Base-by-base conservation (phyloP, 1,139 yeast species). In the Hemisphaericaspora lyxosophila region DNA sequence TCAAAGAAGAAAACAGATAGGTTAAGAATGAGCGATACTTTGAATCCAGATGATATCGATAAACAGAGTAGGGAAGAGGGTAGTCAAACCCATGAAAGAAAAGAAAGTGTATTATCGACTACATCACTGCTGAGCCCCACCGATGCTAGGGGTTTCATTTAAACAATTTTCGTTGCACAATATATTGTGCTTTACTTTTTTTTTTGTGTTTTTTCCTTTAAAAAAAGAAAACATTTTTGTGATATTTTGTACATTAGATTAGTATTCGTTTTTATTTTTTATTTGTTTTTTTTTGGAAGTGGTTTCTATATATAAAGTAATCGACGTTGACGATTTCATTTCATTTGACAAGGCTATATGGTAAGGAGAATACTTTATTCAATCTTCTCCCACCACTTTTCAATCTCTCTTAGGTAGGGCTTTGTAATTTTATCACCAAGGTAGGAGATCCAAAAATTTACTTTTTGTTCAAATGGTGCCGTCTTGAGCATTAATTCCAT, bases 11-110 rank as follows among this genome's bases (percentile, higher is more conserved):
- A 39, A 9, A 28, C 38, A 2, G 47, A 48, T 12, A 41, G 43
- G 11, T 54, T 62, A n/a, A 61, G 70, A 42, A 49, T 67, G 34
- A 65, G 70, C 44, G 73, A 67, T 39, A 62, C 66, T 3, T 41
- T 66, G 26, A 37, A 41, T 18, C 38, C 44, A 26, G 56, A 55
- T 28, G 52, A 48, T 26, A n/a, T n/a, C n/a, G 41, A 39, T 16
- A 36, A 41, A n/a, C 40, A 42, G n/a, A 39, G 28, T 26, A 36
- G 29, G 11, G 31, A 27, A 23, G 30, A 29, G 23, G 34, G 42
- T 22, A 18, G n/a, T 27, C 22, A 14, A 24, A 11, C 12, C 6
- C 17, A 7, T 5, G 11, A 12, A n/a, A 11, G 22, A 5, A 9
- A 13, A 7, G 31, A 30, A 14, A 26, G 31, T 16, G 16, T 26